phyloP scores from a whole-genome alignment of 108 stramenopile genomes.

The Nannochloropsis salina region DNA sequence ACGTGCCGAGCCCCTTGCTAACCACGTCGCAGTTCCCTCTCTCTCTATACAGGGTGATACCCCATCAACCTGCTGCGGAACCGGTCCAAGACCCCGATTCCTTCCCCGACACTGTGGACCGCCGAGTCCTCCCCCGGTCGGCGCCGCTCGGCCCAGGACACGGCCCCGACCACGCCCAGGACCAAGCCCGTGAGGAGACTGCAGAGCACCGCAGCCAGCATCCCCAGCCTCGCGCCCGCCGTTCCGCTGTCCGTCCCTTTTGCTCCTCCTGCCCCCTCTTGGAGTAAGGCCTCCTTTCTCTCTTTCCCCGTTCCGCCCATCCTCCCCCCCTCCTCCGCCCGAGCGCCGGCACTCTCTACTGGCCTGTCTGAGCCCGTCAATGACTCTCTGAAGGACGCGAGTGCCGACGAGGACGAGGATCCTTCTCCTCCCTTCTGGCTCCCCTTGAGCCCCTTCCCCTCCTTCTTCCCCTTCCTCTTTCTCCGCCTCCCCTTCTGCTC shows the following conservation, averaged over 20 bases:
- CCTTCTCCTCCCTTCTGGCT: too few relatives aligned
- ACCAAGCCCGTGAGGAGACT: background rate
- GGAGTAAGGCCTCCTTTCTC: background rate
- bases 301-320: background rate
- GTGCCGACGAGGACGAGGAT: background rate
- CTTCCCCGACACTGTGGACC: background rate
- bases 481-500: background rate
- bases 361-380: background rate
- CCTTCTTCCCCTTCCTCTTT: background rate
- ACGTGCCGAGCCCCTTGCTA: too few relatives aligned
- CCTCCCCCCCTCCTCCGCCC: background rate
- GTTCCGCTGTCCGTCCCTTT: background rate
- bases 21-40: background rate
- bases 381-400: background rate
- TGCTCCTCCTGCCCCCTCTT: background rate
- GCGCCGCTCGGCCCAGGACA: background rate
- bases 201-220: background rate
- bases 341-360: background rate
- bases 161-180: background rate
- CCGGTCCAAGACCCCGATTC: background rate
- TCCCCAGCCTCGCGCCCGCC: too few relatives aligned
- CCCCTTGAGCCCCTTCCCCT: background rate
- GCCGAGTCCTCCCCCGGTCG: constrained; percentile 9
- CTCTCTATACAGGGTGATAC: background rate
- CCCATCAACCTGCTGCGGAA: background rate